Evolutionary conservation across 2,329 filamentous ascomycete species (phyloP), one percentile per base, ranked within the genome.

Genomic region (Ascochyta pisi): DNA sequence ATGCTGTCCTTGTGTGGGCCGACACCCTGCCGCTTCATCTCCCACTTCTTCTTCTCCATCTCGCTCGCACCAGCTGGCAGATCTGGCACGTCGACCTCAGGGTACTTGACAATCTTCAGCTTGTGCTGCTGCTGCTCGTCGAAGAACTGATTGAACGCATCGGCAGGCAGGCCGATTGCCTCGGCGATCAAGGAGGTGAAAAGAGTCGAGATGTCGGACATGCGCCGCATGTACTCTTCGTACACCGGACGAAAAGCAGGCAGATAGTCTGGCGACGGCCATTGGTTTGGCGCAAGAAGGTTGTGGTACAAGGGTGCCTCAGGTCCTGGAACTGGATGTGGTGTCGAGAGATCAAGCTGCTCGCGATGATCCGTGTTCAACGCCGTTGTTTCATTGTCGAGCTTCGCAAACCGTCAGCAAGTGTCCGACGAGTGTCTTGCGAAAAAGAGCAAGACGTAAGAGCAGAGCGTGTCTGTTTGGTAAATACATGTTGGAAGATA

Each of bases 51-150:
- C 26, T 64, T 70, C 22, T 76, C 74, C 26, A 71, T 64, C 26
- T 72, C 67, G 50, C 62, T 73, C 0, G 71, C 71, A 4, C 54
- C 61, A 1, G 54, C 43, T 7, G 67, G 57, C 27, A 75, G 56
- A 42, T 74, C 67, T 4, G 69, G 63, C 16, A 75, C 62, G 44
- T 73, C 69, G 71, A 74, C 71, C 58, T 95, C 91, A 0, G 92
- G 92, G 70, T 95, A 96, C 78, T 90, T 91, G 57, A 96, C 88
- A 57, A 96, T 88, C 79, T 96, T 96, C 67, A 96, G 83, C 80
- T 96, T 96, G 79, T 96, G 91, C 78, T 95, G 91, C 79, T 80
- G 82, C 38, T 82, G 76, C 1, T 66, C 65, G 71, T 93, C 90
- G 76, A 94, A 94, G 80, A 93, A 96, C 66, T 84, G 86, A 70